Evolutionary conservation across 208 protist species (phyloP), one percentile per base, ranked within the genome.

Genomic region (Leishmania mexicana): DNA sequence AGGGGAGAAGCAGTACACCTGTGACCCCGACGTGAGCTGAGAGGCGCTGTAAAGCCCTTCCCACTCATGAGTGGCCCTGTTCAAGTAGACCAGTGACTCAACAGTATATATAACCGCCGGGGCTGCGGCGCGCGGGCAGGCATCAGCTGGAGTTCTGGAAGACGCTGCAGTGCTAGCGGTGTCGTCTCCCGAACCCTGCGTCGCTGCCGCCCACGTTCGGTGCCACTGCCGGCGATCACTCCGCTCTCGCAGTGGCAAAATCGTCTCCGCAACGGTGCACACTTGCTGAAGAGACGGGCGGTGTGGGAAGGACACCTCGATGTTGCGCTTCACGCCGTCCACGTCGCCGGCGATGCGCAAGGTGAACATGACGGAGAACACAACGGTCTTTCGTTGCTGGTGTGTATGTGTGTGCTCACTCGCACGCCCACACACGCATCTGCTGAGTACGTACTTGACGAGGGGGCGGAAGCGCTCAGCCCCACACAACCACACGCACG

Each of bases 261-360:
- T 79, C n/a, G 79, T 68, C 85, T 96, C 92, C 38, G 87, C 81
- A 10, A 92, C 90, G 64, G 31, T 74, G 49, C 81, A 83, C 45
- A 97, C 73, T n/a, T 88, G 85, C 76, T 92, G 86, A 31, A 97
- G 75, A 8, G 92, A 83, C 19, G 93, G 93, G 17, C 71, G 81
- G 13, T n/a, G 42, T n/a, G 70, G 62, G 58, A 96, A 97, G 31
- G 85, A 78, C 28, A 96, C 75, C 51, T 85, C 81, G 57, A 94
- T 75, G 87, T 95, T 94, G 62, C 76, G 79, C 70, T 75, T 83
- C 54, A 51, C 70, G 35, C 83, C 70, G 8, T 24, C n/a, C 40
- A 81, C 80, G 47, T 84, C 80, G 4, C 82, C 83, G 17, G 87
- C 85, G 47, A 88, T 85, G n/a, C 84, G 74, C 53, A 87, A 68